A percentile compares a stretch with the other conserved stretches of the same genome.
phyloP scores from a whole-genome alignment of 352 stramenopile species.

The Phytophthora fragariaefolia region DNA sequence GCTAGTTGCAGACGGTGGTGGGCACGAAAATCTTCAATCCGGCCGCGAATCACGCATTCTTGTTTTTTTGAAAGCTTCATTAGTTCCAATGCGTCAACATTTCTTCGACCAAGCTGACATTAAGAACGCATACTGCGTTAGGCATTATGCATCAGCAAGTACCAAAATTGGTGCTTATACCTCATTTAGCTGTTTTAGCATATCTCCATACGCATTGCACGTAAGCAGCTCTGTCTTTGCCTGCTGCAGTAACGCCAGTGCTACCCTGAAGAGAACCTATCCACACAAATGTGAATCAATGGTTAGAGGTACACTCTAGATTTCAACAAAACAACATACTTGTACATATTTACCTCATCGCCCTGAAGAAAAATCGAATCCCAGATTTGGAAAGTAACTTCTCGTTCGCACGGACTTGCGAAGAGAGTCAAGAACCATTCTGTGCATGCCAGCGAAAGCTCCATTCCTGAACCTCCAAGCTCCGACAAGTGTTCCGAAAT shows the following conservation, averaged over 20 bases:
- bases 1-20: constrained; percentile 84
- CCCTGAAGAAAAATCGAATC: constrained; percentile 85
- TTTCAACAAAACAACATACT: not conserved
- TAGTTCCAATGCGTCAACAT: constrained; percentile 53
- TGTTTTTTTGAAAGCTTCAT: constrained; percentile 65
- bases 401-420: constrained; percentile 74
- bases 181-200: constrained; percentile 84
- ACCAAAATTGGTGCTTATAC: constrained; percentile 26
- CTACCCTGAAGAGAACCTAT: constrained; percentile 81
- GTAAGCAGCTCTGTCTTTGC: constrained; percentile 64
- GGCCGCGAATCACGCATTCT: constrained; percentile 67
- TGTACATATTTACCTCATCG: constrained; percentile 59
- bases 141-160: not conserved
- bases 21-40: constrained; percentile 86
- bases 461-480: constrained; percentile 84
- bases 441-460: constrained; percentile 86
- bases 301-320: not conserved
- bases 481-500: constrained; percentile 67
- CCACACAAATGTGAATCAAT: constrained; percentile 10
- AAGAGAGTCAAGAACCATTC: constrained; percentile 92
- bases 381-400: constrained; percentile 85
- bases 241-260: constrained; percentile 74
- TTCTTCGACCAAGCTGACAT: constrained; percentile 61
- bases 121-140: constrained; percentile 1
- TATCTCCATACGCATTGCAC: constrained; percentile 77